Evolutionary conservation across 2,329 filamentous ascomycete genomes (phyloP), one percentile per base, ranked within the genome.

Genomic region (Hypoxylon sp.): DNA sequence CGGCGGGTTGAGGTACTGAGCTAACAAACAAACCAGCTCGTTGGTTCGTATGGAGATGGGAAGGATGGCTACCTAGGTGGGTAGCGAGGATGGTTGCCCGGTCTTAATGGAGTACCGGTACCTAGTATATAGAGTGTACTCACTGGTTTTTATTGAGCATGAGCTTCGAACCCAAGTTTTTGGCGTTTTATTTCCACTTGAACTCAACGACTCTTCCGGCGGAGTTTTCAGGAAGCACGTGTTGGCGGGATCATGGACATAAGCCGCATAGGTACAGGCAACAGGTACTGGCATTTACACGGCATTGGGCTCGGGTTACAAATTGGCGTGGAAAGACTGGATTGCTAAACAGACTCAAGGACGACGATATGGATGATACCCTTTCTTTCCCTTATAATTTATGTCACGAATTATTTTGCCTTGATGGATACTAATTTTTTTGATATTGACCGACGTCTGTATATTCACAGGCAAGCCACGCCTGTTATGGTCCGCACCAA

Each of bases 361-460:
- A 51, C 12, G 50, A 51, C 43, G 39, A 39, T 34, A 63, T 39
- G 46, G 53, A 68, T 57, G 55, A 66, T 66, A 68, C 66, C 65
- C 62, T 51, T 60, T 65, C 25, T 30, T 53, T 58, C 47, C 34
- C 32, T 9, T 9, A 27, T 27, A 39, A 46, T 54, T 48, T 45
- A 50, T 6, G 11, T 50, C 30, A 46, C 37, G 23, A 27, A 54
- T 30, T 27, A 48, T 8, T 5, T 30, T 34, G 23, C 21, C 5
- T 45, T 16, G 32, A 39, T 48, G n/a, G 23, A 41, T 16, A 11
- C 9, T 5, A 25, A 21, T 63, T 2, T 23, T 7, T 46, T 5
- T 11, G 7, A n/a, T 21, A 41, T 2, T 3, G 9, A 39, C 9
- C 32, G 39, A 11, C 21, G n/a, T 34, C 27, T 43, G 27, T 30